A percentile compares a stretch with the other conserved stretches of the same genome.
These are phyloP conservation scores for Apophysomyces trapeziformis DNA, from an alignment of 371 early-diverging fungal species.

Conservation along the genomic window DNA sequence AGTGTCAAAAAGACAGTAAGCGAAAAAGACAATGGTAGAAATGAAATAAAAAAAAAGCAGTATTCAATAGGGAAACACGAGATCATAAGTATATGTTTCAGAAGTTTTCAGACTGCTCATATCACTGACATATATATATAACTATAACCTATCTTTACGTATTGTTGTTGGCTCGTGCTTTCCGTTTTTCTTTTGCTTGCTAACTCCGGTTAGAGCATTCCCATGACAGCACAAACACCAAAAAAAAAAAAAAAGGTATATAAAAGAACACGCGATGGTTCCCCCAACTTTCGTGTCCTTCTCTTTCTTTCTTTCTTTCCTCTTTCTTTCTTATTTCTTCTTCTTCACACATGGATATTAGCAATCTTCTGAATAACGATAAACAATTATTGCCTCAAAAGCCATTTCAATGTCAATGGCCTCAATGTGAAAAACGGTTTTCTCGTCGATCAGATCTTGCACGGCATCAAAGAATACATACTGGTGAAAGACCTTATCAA, in stretches of 20 bases:
- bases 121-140: too few relatives aligned
- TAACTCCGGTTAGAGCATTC: constrained; percentile 2
- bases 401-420: constrained; percentile 67
- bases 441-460: constrained; percentile 79
- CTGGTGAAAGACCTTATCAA: constrained; percentile 72
- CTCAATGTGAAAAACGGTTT: constrained; percentile 69
- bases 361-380: constrained; percentile 15
- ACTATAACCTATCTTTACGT: too few relatives aligned
- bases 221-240: background rate
- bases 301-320: constrained; percentile 6
- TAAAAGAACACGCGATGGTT: background rate
- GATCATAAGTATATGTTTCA: constrained; percentile 7
- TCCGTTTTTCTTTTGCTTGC: background rate
- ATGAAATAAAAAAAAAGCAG: too few relatives aligned
- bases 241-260: constrained; percentile 1
- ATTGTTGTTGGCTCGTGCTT: constrained; percentile 1
- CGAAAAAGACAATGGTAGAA: background rate
- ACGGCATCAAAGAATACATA: constrained; percentile 78
- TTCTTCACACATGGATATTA: constrained; percentile 22
- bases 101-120: background rate
- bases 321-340: constrained; percentile 1
- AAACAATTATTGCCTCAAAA: constrained; percentile 21
- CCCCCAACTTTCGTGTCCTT: background rate
- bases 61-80: background rate
- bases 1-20: background rate